Conservation (phyloP, 495 filamentous ascomycete species). For the Aspergillus cristatus region DNA sequence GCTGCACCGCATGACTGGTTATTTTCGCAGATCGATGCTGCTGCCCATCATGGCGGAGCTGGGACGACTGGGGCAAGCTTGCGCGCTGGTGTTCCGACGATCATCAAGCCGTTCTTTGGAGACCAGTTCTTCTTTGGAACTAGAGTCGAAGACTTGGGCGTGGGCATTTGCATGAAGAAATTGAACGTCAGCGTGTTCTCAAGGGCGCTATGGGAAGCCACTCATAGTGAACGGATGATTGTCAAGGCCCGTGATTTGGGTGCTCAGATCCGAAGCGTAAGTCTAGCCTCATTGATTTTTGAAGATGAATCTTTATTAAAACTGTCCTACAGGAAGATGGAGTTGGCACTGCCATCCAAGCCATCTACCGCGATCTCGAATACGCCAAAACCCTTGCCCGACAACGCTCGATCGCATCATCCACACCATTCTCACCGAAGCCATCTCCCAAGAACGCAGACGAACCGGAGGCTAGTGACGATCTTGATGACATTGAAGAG, state of each 20-base stretch:
- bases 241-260: conserved; percentile 72
- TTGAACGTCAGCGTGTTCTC: conserved; percentile 76
- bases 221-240: conserved; percentile 82
- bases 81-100: conserved; percentile 84
- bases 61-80: conserved; percentile 94
- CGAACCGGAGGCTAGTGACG: conserved; percentile 30
- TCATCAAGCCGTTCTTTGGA: conserved; percentile 95
- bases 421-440: conserved; percentile 33
- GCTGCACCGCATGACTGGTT: conserved; percentile 95
- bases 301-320: conserved; percentile 1
- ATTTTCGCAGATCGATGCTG: conserved; percentile 88
- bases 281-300: conserved; percentile 11
- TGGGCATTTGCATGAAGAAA: conserved; percentile 83
- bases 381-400: conserved; percentile 87
- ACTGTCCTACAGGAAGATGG: conserved; percentile 64
- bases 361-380: conserved; percentile 90
- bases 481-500: conserved; percentile 45
- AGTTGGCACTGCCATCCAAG: conserved; percentile 79
- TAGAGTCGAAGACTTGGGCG: conserved; percentile 83
- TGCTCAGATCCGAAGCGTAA: conserved; percentile 76
- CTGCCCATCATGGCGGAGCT: conserved; percentile 87
- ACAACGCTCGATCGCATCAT: conserved; percentile 36
- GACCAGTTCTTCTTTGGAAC: conserved; percentile 95
- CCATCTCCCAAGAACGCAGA: conserved; percentile 25
- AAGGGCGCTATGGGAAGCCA: conserved; percentile 84